Evolutionary conservation across 495 filamentous ascomycete species (phyloP).

Genomic region (Hypoxylon fuscum): DNA sequence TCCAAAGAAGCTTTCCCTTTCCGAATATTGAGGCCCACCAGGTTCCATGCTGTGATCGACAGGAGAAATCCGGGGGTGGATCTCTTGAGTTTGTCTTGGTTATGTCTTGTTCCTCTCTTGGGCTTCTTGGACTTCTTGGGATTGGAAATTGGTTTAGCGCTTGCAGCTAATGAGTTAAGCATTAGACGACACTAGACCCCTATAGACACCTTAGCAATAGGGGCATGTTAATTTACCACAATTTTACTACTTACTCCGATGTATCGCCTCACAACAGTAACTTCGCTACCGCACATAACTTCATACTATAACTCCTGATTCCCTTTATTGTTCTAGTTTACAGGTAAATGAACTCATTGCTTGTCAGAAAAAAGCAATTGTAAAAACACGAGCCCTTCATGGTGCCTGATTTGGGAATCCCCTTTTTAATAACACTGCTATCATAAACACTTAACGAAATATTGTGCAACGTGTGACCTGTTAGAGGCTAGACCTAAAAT

Average conservation of each 20-base stretch:
- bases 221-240: neutral
- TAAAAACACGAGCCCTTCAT: no score
- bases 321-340: no score
- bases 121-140: slow-evolving; percentile 25
- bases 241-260: neutral
- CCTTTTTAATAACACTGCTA: no score
- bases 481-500: no score
- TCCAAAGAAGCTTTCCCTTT: slow-evolving; percentile 34
- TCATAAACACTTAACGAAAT: no score
- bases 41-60: slow-evolving; percentile 14
- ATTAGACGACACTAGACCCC: neutral
- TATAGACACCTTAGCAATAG: neutral
- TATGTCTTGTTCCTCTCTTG: slow-evolving; percentile 3
- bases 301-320: no score
- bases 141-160: neutral
- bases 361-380: no score
- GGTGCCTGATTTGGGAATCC: no score
- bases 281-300: no score
- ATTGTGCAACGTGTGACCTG: no score
- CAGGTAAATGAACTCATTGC: no score
- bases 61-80: slow-evolving; percentile 30
- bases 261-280: no score
- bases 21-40: slow-evolving; percentile 9
- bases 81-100: slow-evolving; percentile 13
- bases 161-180: neutral